Base-by-base conservation (phyloP, 805 yeast species). In the Candida gorgasii region DNA sequence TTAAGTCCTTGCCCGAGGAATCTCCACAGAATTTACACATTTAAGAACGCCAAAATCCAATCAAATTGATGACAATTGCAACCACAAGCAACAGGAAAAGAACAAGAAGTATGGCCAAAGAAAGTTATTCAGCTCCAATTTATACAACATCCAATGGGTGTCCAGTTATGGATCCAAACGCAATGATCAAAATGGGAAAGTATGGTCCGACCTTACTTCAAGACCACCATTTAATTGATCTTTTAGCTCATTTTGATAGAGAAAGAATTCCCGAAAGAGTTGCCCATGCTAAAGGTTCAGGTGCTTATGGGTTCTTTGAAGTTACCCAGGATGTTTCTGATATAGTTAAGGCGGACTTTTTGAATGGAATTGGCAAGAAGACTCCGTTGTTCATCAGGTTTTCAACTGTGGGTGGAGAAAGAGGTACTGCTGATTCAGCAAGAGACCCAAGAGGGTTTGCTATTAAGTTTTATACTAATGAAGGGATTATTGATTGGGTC, bases 241-340 rank as follows among this genome's bases (percentile, higher is more conserved):
- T 87, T 2, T 65, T 88, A 43, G 90, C 95, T 15, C 96, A 87
- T 64, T 88, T 88, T 57, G 95, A 86, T 67, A 76, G 95, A 53
- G 96, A 88, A 67, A 74, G 96, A 65, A 84, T 88, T 50, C 96
- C 96, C 8, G 96, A 89, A 69, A 76, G 96, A 67, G 95, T 88
- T 44, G 96, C 88, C 26, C 96, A 88, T 59, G 96, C 96, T 42
- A 88, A 88, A 62, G 96, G 96, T 52, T 85, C 90, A 9, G 96
- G 96, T 59, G 96, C 96, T 7, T 86, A 74, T 60, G 96, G 96
- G 51, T 77, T 74, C 51, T 89, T 89, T 61, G 95, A 86, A 63
- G 90, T 84, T 39, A 88, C 96, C 9, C 90, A 88, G 53, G 95
- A 87, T 55, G 80, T 87, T 57, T 68, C 86, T 8, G 92, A 86